Evolutionary conservation across 768 basidiomycete species (phyloP).

Genomic region (Peribolospora baueri): DNA sequence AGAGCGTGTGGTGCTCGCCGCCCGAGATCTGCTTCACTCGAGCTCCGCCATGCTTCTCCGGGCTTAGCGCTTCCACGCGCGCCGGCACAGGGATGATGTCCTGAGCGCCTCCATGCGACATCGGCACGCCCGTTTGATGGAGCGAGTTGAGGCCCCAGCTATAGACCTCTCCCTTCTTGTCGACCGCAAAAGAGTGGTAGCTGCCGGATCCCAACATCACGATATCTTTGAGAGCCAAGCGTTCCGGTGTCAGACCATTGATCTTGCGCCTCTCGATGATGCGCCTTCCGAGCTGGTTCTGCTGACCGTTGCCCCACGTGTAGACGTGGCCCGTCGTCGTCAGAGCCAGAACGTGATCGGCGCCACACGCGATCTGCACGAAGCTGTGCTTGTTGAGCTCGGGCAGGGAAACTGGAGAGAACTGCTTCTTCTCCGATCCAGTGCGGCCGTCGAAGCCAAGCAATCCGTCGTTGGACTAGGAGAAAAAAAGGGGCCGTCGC

Average conservation of each 20-base stretch:
- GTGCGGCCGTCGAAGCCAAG: constrained; percentile 43
- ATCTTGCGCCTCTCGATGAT: constrained; percentile 70
- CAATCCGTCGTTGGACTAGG: constrained; percentile 36
- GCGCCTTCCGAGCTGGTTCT: constrained; percentile 72
- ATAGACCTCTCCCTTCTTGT: constrained; percentile 59
- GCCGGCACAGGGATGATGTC: constrained; percentile 33
- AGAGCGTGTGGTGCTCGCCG: constrained; percentile 74
- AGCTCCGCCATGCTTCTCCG: constrained; percentile 18
- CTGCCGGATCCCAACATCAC: constrained; percentile 53
- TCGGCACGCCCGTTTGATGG: constrained; percentile 39
- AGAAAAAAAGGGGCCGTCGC: neutral
- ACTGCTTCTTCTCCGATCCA: constrained; percentile 39
- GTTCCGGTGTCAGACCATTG: constrained; percentile 69
- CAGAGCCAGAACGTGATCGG: constrained; percentile 70
- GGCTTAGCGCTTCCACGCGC: constrained; percentile 17
- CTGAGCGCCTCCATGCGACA: constrained; percentile 15
- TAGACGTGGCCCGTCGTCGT: constrained; percentile 71
- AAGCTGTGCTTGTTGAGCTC: constrained; percentile 26
- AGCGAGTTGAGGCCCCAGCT: constrained; percentile 86
- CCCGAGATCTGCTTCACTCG: constrained; percentile 39
- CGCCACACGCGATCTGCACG: constrained; percentile 49
- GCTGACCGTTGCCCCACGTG: constrained; percentile 74
- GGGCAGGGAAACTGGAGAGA: constrained; percentile 25
- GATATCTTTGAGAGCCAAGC: constrained; percentile 50
- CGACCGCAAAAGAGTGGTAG: constrained; percentile 75